Evolutionary conservation across 2,329 filamentous ascomycete genomes (phyloP), one percentile per base, ranked within the genome.

Genomic region (Periconia sp.): DNA sequence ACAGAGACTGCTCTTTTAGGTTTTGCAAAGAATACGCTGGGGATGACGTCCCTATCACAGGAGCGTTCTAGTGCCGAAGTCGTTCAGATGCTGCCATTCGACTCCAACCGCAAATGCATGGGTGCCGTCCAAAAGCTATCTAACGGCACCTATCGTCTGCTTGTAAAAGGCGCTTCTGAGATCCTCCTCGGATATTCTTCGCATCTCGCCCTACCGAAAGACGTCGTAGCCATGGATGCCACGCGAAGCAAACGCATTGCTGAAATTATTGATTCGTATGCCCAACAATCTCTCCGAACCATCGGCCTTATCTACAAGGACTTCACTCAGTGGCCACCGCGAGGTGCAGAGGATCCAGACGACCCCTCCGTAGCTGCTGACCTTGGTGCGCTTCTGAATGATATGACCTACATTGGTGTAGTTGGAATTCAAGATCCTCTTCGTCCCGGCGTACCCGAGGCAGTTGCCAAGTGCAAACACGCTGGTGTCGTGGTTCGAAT

Each of bases 351-450:
- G 19, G 37, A 46, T 19, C 34, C 50, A 1, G 50, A 56, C 21
- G 53, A 56, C 31, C 48, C 45, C 4, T 43, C 46, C 4, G 8
- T 43, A 7, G 47, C 41, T 42, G 78, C 84, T n/a, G 70, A 77
- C 7, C 87, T 89, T 50, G 84, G 87, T 32, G 78, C 84, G 39
- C 68, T 89, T 12, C 88, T 88, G 67, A 75, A 78, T 34, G 76
- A 84, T 40, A 87, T 89, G 86, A 74, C 76, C 11, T 83, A 89
- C 49, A 63, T 89, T 29, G 80, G 82, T 25, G 76, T 90, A 54
- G 85, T 89, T 35, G 87, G 87, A 48, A 90, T 91, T 52, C 87
- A 90, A 63, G 87, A 91, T 66, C 87, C 87, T 26, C 78, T 90
- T 16, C 86, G 87, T 42, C 78, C 80, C 0, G 87, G 86, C 43